These are phyloP conservation scores for Kodamaea lidongshanica DNA, from an alignment of 805 yeast species.

Conservation along the genomic window DNA sequence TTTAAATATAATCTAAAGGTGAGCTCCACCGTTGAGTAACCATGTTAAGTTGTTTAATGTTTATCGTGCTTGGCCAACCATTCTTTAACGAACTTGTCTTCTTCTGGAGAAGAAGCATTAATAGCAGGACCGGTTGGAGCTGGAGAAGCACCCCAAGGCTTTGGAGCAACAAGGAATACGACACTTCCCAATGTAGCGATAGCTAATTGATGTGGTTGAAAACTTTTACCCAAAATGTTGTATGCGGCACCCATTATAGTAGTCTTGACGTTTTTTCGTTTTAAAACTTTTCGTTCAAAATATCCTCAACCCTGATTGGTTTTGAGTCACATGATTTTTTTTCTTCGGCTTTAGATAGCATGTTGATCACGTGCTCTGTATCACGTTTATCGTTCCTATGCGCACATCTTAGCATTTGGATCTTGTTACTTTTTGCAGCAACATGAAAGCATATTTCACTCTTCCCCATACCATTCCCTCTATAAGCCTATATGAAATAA, in stretches of 20 bases:
- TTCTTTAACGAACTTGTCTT: slow-evolving; percentile 72
- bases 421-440: too few species aligned
- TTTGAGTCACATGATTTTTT: too few species aligned
- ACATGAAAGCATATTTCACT: too few species aligned
- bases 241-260: slow-evolving; percentile 74
- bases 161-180: slow-evolving; percentile 57
- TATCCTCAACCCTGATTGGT: too few species aligned
- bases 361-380: too few species aligned
- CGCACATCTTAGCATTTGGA: too few species aligned
- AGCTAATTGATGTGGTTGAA: slow-evolving; percentile 79
- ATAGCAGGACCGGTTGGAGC: slow-evolving; percentile 61
- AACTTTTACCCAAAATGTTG: slow-evolving; percentile 74
- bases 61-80: slow-evolving; percentile 53
- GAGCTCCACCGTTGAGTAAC: too few species aligned
- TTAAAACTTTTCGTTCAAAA: slow-evolving; percentile 6
- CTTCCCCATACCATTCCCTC: too few species aligned
- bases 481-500: too few species aligned
- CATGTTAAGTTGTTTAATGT: slow-evolving; percentile 13
- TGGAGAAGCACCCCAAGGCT: slow-evolving; percentile 58
- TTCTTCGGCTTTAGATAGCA: too few species aligned
- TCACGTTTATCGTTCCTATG: too few species aligned
- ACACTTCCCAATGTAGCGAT: slow-evolving; percentile 74
- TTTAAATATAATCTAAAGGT: too few species aligned
- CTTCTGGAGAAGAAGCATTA: slow-evolving; percentile 77
- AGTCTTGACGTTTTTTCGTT: slow-evolving; percentile 3